Evolutionary conservation across 345 rosid genomes (phyloP), one percentile per base, ranked within the genome.

Genomic region (Citrus glauca): DNA sequence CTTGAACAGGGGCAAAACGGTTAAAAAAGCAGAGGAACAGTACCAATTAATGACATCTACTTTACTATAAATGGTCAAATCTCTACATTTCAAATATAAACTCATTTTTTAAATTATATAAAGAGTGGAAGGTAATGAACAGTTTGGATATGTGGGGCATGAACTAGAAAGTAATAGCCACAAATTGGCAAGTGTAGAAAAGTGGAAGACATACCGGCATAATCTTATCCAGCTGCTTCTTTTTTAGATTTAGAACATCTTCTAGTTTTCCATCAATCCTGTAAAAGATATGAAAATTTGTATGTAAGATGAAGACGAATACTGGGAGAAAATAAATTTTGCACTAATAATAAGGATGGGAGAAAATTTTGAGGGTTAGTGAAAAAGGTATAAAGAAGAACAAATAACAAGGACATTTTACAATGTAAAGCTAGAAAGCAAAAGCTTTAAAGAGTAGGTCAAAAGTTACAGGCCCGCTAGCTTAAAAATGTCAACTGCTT

Each of bases 261-360:
- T 93, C 99, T n/a, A 97, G 92, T 90, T 93, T 93, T 48, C 98
- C 98, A 79, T 95, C 97, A 63, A 93, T 83, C 91, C 98, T 92
- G 70, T 0, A 88, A 22, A 56, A 85, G 75, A 64, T 50, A 67
- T 64, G 35, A 62, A 42, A 32, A 56, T 68, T 48, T 13, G 22
- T 27, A 68, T 38, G 17, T 40, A 2, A 71, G 40, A 53, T 17
- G 64, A 65, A 6, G 28, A 22, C 4, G 3, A 33, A 73, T 19
- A 38, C 42, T 45, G 42, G 37, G 16, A 62, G 42, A 42, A 48
- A 62, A 74, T 6, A 9, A 27, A 3, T 27, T 63, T 24, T 45
- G 7, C 42, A 3, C 6, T 2, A 73, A 1, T 10, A 42, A 42
- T 42, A 42, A 4, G 48, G 48, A 42, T 42, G 48, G 48, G 48